These are phyloP conservation scores for Citrullus amarus DNA, from an alignment of 306 rosid species.

Conservation along the genomic window DNA sequence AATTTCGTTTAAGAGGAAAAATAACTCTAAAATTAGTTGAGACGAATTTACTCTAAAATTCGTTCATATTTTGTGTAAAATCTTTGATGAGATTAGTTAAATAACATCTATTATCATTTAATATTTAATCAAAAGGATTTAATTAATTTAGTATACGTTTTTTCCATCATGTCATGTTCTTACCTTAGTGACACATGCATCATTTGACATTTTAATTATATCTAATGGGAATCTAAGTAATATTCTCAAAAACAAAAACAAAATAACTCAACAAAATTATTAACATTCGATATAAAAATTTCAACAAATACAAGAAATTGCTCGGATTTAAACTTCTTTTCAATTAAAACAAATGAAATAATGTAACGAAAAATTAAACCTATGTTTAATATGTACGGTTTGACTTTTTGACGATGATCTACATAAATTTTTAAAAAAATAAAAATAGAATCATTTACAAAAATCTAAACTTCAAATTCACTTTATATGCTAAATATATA, in stretches of 20 bases:
- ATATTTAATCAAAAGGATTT: background rate
- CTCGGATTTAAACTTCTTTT: background rate
- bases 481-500: background rate
- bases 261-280: too few relatives aligned
- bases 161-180: background rate
- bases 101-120: background rate
- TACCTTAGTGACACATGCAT: background rate
- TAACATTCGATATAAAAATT: too few relatives aligned
- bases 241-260: background rate
- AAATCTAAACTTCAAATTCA: background rate
- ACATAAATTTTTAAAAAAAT: too few relatives aligned
- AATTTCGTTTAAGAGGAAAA: background rate
- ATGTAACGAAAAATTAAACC: background rate
- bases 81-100: background rate
- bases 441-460: too few relatives aligned
- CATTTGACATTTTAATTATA: background rate
- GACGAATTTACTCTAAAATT: background rate
- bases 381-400: background rate
- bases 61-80: background rate
- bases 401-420: background rate
- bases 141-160: background rate
- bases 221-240: background rate
- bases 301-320: too few relatives aligned
- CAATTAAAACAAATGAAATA: background rate
- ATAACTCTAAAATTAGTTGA: too few relatives aligned